Base-by-base conservation (phyloP, 805 yeast species). In the Kazachstania psychrophila region DNA sequence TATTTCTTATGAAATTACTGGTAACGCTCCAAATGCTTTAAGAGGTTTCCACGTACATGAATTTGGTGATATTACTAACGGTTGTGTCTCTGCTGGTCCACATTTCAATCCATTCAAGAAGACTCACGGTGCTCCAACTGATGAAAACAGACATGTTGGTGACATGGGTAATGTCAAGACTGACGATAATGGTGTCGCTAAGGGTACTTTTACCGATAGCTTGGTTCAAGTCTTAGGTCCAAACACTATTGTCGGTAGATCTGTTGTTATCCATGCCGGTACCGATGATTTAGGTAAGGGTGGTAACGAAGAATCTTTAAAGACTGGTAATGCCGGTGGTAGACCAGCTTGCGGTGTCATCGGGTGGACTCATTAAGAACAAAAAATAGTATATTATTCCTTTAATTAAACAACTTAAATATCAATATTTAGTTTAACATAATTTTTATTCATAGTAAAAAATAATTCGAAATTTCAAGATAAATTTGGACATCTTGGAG, bases 341-440 rank as follows among this genome's bases (percentile, higher is more conserved):
- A 87, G 97, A 78, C 84, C 92, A 52, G 97, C 97, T 47, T 88
- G 97, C 71, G 97, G 97, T 71, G 96, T 88, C 58, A 87, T 88
- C 70, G 96, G 96, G 45, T 38, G 54, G 20, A 41, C 60, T 42
- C 48, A 38, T 30, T 38, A 13, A 27, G 29, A 10, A 27, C 29
- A 13, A 10, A 10, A 20, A 20, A 6, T 6, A 20, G 23, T 7
- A 20, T 10, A 20, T 20, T 20, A 7, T 20, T 11, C 11, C 11
- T 11, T 23, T 23, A 9, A 11, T 23, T 23, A 23, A 8, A 11
- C 11, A 23, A 23, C 24, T 11, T 23, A 23, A 8, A 23, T 23
- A 23, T 9, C 11, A 9, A 9, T 23, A 23, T 23, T 9, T 23
- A 23, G 24, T 8, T 9, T 23, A 23, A 23, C 24, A 23, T 23